Percentiles rank a stretch among this genome's conserved stretches.
These are phyloP conservation scores for Medicago arabica DNA, from an alignment of 306 rosid species.

Conservation along the genomic window DNA sequence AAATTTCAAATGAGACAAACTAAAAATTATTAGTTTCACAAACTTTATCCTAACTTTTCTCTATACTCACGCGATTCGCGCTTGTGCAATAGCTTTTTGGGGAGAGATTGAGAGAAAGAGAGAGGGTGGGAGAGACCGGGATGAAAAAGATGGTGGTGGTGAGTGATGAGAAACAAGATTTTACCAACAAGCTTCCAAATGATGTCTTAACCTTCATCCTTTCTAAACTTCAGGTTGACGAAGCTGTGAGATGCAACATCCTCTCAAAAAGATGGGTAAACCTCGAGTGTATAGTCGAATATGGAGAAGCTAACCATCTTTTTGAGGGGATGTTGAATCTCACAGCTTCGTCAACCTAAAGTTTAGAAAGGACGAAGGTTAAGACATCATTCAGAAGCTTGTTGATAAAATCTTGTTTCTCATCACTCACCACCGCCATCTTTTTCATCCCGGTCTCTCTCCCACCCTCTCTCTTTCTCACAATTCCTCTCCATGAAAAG, in stretches of 20 bases:
- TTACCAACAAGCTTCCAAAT: slow-evolving; percentile 19
- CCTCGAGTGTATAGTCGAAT: no score
- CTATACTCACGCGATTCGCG: no score
- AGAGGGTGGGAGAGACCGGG: no score
- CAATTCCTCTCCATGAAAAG: no score
- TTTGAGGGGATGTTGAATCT: slow-evolving; percentile 34
- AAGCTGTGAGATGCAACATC: slow-evolving; percentile 29
- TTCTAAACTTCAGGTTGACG: slow-evolving; percentile 2
- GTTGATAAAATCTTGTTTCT: slow-evolving; percentile 16
- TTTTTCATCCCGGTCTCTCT: no score
- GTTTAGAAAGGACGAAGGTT: slow-evolving; percentile 1
- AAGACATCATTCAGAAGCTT: not conserved
- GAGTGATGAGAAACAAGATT: not conserved
- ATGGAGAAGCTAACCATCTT: slow-evolving; percentile 5
- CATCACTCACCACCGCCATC: not conserved
- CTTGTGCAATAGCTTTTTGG: no score
- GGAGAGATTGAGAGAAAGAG: no score
- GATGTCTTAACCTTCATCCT: not conserved
- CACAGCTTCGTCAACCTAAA: slow-evolving; percentile 14
- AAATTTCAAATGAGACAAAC: no score
- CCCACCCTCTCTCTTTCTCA: no score
- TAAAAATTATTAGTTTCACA: no score
- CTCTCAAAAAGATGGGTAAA: slow-evolving; percentile 31
- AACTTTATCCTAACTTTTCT: no score
- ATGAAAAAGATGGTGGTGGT: no score